phyloP scores from a whole-genome alignment of 2,329 filamentous ascomycete species.

The Diaporthe sp. region DNA sequence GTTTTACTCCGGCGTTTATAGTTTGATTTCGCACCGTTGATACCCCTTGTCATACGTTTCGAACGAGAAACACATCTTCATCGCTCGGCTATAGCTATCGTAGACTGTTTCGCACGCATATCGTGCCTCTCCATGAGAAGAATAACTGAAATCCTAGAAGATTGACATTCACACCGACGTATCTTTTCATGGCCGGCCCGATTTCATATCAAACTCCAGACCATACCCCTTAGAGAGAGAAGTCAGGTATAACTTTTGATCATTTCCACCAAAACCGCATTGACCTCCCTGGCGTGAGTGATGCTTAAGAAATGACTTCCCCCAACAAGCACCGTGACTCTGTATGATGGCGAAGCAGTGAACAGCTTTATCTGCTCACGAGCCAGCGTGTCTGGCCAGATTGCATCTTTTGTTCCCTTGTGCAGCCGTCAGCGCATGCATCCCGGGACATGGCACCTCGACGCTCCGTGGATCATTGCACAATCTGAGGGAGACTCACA shows the following conservation, averaged over 20 bases:
- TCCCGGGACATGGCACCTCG: background rate
- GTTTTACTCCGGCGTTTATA: too few relatives aligned
- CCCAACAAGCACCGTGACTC: conserved; percentile 58
- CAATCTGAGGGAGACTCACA: conserved; percentile 49
- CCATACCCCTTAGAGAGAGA: background rate
- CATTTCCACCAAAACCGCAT: conserved; percentile 60
- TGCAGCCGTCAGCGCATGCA: conserved; percentile 44
- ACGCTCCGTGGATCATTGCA: background rate
- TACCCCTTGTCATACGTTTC: too few relatives aligned
- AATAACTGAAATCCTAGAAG: background rate
- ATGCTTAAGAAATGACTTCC: conserved; percentile 65
- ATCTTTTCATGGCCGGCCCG: too few relatives aligned
- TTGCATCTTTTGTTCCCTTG: conserved; percentile 61
- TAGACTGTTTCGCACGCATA: background rate
- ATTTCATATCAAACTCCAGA: too few relatives aligned
- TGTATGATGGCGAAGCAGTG: conserved; percentile 59
- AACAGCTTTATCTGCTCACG: conserved; percentile 66
- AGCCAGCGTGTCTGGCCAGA: conserved; percentile 57
- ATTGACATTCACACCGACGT: background rate
- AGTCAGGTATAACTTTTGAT: conserved; percentile 42
- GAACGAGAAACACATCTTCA: background rate
- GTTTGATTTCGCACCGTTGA: background rate
- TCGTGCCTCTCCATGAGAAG: background rate
- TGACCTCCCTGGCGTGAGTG: conserved; percentile 61
- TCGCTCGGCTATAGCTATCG: background rate